Percentiles rank a stretch among this genome's conserved stretches.
Evolutionary conservation across 805 yeast species (phyloP).

Genomic region (Zygoascus bituminiphila): DNA sequence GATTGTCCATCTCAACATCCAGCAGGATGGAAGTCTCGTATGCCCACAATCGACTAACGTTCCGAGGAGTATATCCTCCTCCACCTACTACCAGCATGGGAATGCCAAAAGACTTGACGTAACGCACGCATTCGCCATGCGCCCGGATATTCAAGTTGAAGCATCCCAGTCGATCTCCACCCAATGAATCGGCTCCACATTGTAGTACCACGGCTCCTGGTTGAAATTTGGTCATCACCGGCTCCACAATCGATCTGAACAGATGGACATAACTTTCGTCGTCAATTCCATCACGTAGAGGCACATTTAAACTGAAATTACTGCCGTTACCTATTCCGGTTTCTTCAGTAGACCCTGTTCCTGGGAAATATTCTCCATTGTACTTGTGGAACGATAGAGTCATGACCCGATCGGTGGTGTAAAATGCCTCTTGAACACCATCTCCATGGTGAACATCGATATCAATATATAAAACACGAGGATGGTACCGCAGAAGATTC

Average conservation of each 20-base stretch:
- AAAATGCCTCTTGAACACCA: slow-evolving; percentile 92
- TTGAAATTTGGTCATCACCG: slow-evolving; percentile 75
- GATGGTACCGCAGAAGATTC: slow-evolving; percentile 70
- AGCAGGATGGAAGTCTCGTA: slow-evolving; percentile 85
- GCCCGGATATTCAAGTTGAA: slow-evolving; percentile 90
- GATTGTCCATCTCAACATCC: slow-evolving; percentile 66
- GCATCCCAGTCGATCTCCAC: slow-evolving; percentile 93
- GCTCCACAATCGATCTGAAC: slow-evolving; percentile 77
- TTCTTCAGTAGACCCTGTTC: slow-evolving; percentile 82
- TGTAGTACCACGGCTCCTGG: slow-evolving; percentile 96
- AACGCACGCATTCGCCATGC: slow-evolving; percentile 93
- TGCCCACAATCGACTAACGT: slow-evolving; percentile 93
- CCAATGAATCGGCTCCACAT: slow-evolving; percentile 96
- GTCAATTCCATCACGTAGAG: slow-evolving; percentile 87
- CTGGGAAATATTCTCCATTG: slow-evolving; percentile 85
- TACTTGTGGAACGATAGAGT: slow-evolving; percentile 87
- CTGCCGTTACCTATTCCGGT: slow-evolving; percentile 80
- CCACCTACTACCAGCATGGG: slow-evolving; percentile 96
- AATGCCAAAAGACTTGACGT: slow-evolving; percentile 73
- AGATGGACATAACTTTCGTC: slow-evolving; percentile 60
- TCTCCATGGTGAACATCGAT: slow-evolving; percentile 93
- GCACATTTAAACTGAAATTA: slow-evolving; percentile 77
- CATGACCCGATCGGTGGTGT: slow-evolving; percentile 85
- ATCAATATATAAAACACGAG: slow-evolving; percentile 80
- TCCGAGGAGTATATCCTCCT: slow-evolving; percentile 97